phyloP scores from a whole-genome alignment of 306 rosid genomes.

The Fragaria iinumae region DNA sequence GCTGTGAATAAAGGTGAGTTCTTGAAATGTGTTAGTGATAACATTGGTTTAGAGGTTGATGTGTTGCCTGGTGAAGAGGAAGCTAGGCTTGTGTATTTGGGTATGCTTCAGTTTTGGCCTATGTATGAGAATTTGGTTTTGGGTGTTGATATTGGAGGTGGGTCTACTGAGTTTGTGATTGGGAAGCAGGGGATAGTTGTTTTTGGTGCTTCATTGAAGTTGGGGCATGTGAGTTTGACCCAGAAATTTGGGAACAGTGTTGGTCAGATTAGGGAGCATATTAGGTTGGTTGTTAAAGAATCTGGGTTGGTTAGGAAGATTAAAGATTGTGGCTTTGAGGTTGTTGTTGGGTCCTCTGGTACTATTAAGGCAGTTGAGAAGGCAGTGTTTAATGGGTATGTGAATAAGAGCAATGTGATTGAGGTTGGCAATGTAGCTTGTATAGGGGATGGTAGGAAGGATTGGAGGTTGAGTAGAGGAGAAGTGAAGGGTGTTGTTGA shows the following conservation, averaged over 20 bases:
- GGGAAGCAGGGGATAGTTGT: conserved; percentile 32
- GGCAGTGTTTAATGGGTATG: conserved; percentile 24
- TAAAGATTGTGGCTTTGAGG: conserved; percentile 33
- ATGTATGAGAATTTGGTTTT: conserved; percentile 25
- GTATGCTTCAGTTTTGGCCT: conserved; percentile 36
- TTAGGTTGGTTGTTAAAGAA: conserved; percentile 27
- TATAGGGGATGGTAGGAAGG: conserved; percentile 21
- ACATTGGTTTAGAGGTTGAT: conserved; percentile 29
- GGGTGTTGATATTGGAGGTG: conserved; percentile 43
- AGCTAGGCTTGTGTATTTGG: conserved; percentile 38
- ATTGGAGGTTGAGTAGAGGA: conserved; percentile 36
- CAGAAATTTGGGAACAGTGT: conserved; percentile 25
- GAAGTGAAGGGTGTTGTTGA: conserved; percentile 33
- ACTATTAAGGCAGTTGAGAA: conserved; percentile 37
- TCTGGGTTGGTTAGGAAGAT: conserved; percentile 29
- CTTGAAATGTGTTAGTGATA: conserved; percentile 13
- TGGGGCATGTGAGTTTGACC: conserved; percentile 44
- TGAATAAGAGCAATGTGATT: conserved; percentile 3
- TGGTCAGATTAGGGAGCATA: conserved; percentile 25
- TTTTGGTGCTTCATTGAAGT: conserved; percentile 32
- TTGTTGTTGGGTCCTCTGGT: conserved; percentile 39
- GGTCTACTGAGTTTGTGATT: conserved; percentile 46
- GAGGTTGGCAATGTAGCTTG: conserved; percentile 8
- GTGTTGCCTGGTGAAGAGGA: conserved; percentile 45
- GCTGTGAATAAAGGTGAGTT: conserved; percentile 32